A percentile compares a stretch with the other conserved stretches of the same genome.
These are phyloP conservation scores for Penicillium sp. DNA, from an alignment of 2,329 filamentous ascomycete species.

Conservation along the genomic window DNA sequence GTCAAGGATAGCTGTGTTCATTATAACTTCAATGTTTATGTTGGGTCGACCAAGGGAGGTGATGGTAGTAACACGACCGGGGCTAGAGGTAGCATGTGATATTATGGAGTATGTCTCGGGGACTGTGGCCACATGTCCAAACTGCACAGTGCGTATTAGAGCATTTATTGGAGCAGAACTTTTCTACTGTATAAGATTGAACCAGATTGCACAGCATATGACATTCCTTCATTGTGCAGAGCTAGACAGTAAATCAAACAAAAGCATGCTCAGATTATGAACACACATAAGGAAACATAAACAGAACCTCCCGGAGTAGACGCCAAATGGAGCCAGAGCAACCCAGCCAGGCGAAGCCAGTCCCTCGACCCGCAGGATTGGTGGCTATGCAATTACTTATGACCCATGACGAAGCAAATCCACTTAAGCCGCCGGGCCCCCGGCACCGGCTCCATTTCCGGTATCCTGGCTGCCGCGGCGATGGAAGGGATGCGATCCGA, in stretches of 20 bases:
- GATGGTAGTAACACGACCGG: neutral
- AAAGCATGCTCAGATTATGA: slow-evolving; percentile 5
- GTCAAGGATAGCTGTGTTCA: slow-evolving; percentile 21
- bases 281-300: neutral
- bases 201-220: neutral
- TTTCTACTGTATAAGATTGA: neutral
- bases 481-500: slow-evolving; percentile 32
- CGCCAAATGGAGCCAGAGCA: slow-evolving; percentile 2
- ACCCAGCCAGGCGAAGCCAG: neutral
- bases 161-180: neutral
- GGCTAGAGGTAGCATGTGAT: neutral
- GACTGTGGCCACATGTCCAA: too few species aligned
- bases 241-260: slow-evolving; percentile 1
- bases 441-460: slow-evolving; percentile 5
- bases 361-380: neutral
- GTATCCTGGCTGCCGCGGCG: slow-evolving; percentile 23
- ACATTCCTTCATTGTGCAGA: slow-evolving; percentile 4
- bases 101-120: neutral
- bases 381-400: slow-evolving; percentile 7
- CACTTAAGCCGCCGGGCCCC: slow-evolving; percentile 1
- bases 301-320: neutral
- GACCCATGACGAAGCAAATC: neutral
- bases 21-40: slow-evolving; percentile 32
- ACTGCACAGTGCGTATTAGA: too few species aligned
- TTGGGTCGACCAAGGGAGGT: slow-evolving; percentile 13